These are phyloP conservation scores for Chlorella sp. DNA, from an alignment of 139 green algal genomes.

Conservation along the genomic window DNA sequence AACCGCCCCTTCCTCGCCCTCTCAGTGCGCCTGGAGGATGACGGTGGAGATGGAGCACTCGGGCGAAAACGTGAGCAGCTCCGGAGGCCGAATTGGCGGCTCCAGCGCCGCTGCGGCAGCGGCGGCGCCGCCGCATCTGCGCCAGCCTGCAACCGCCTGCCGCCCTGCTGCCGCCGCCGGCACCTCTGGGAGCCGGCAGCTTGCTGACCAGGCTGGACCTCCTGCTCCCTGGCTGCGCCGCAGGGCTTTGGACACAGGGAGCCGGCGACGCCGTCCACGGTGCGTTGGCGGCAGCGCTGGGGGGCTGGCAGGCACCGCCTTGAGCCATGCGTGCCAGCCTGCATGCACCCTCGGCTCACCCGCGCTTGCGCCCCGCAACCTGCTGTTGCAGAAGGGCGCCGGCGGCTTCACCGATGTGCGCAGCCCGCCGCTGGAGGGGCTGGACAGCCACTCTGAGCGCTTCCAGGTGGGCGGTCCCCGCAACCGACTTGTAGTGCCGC, in stretches of 20 bases:
- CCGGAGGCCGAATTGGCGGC: no score
- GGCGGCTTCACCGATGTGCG: constrained; percentile 28
- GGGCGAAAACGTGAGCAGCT: constrained; percentile 1
- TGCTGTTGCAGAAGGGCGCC: neutral
- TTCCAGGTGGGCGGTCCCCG: constrained; percentile 51
- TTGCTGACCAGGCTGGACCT: neutral
- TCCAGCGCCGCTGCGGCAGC: neutral
- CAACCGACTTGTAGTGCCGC: no score
- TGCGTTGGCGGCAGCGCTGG: neutral
- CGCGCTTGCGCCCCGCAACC: neutral
- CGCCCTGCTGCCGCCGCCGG: neutral
- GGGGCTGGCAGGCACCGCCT: neutral
- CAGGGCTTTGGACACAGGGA: constrained; percentile 27
- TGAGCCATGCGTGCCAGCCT: no score
- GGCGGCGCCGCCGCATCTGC: neutral
- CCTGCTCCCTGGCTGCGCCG: neutral
- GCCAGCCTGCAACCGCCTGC: neutral
- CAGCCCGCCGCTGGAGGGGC: constrained; percentile 56
- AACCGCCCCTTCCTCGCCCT: neutral
- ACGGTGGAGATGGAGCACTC: constrained; percentile 31
- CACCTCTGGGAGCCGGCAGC: neutral
- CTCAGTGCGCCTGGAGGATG: neutral
- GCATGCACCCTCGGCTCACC: neutral
- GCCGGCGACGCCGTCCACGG: constrained; percentile 5
- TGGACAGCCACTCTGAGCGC: constrained; percentile 62